Conservation (phyloP, 805 yeast genomes). For the Wickerhamiella qilinensis region DNA sequence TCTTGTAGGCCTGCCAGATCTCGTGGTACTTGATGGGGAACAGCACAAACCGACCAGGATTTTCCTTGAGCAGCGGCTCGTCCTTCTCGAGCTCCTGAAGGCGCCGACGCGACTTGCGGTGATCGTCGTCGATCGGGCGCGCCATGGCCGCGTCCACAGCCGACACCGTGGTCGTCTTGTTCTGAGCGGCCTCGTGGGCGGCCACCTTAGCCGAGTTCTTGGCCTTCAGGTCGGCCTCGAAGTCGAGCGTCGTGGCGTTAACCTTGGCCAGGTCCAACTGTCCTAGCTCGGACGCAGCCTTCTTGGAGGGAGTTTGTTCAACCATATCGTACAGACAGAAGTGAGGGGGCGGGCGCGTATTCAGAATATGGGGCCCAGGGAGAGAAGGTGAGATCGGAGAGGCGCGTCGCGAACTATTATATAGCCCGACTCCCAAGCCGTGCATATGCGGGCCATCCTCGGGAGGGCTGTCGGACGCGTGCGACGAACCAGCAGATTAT, state of each 20-base stretch:
- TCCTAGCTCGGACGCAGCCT: slow-evolving; percentile 40
- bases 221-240: slow-evolving; percentile 9
- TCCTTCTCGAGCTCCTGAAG: slow-evolving; percentile 65
- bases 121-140: slow-evolving; percentile 13
- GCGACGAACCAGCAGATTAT: no score
- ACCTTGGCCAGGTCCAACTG: slow-evolving; percentile 30
- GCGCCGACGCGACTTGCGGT: slow-evolving; percentile 20
- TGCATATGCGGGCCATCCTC: background rate
- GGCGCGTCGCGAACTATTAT: background rate
- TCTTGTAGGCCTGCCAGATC: slow-evolving; percentile 97
- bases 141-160: slow-evolving; percentile 9
- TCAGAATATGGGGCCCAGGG: no score
- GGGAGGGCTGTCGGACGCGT: no score
- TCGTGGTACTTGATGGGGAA: slow-evolving; percentile 96
- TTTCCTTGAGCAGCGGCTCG: slow-evolving; percentile 78
- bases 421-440: background rate
- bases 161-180: slow-evolving; percentile 19
- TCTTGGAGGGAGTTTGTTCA: slow-evolving; percentile 46
- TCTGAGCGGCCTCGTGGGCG: slow-evolving; percentile 28
- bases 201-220: slow-evolving; percentile 10
- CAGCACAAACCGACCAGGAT: slow-evolving; percentile 74
- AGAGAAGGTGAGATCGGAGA: no score
- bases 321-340: slow-evolving; percentile 5
- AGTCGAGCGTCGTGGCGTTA: slow-evolving; percentile 12
- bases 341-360: no score